Evolutionary conservation across 1,284 basidiomycete genomes (phyloP), one percentile per base, ranked within the genome.

Genomic region (Naganishia cerealis): DNA sequence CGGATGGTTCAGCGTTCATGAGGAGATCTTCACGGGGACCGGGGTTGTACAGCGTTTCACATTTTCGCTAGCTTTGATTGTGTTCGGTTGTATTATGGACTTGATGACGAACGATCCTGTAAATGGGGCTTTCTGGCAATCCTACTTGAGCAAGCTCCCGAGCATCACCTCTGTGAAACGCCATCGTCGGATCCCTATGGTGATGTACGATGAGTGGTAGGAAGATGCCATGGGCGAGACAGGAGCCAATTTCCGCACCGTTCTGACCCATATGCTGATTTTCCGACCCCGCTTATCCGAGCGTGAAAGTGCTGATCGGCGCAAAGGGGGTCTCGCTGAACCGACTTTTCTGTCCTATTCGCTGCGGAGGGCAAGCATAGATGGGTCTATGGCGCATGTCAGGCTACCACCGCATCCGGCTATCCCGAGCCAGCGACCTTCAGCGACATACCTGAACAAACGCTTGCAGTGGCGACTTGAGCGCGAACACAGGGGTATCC

Each of bases 1-100:
- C 69, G 79, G 29, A 75, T 79, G 76, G 67, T 78, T 2, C 71
- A 74, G 26, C 72, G 73, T 38, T 21, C 26, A 8, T 63, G 15
- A 63, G 0, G n/a, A 24, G 21, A n/a, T 1, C 12, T 50, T 21
- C 21, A 24, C 8, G 9, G 46, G 21, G 21, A 50, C 24, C 24
- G 46, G 46, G n/a, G 16, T 18, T 13, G 40, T 42, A 50, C 21
- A 24, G 46, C 24, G 46, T 50, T 50, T 50, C 5, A 24, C 21
- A 24, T 50, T 50, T 21, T 12, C 7, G n/a, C n/a, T 48, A 12
- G 46, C 46, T 48, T 8, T 50, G 8, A 50, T 21, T 50, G 16
- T n/a, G 16, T n/a, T 21, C 4, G 46, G 46, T 50, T 50, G 46
- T 50, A 50, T 50, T 33, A 33, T 33, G 29, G 29, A 33, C 29